These are phyloP conservation scores for Curvularia verruculosa DNA, from an alignment of 2,329 filamentous ascomycete species.

Conservation along the genomic window DNA sequence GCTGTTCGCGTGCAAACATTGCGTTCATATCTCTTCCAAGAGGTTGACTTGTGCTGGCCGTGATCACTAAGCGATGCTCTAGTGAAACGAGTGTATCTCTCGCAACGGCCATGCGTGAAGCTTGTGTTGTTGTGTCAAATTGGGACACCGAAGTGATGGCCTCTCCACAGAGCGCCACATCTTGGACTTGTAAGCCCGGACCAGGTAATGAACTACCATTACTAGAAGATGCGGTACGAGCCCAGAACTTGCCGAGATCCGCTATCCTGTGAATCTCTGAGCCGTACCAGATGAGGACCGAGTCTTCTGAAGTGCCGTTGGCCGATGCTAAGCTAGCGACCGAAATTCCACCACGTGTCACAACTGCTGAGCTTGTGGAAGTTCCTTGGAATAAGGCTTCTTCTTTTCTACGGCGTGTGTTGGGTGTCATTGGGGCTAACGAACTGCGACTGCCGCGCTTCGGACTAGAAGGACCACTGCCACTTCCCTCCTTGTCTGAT, in stretches of 20 bases:
- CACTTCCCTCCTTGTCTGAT: conserved; percentile 29
- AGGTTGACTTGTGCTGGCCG: conserved; percentile 44
- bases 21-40: conserved; percentile 39
- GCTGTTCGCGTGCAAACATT: conserved; percentile 36
- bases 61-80: conserved; percentile 54
- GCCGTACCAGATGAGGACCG: conserved; percentile 56
- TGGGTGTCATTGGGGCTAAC: conserved; percentile 59
- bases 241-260: conserved; percentile 54
- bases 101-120: conserved; percentile 52
- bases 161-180: conserved; percentile 51
- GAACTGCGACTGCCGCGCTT: conserved; percentile 45
- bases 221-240: conserved; percentile 47
- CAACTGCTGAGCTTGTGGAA: conserved; percentile 36
- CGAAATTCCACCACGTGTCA: conserved; percentile 53
- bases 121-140: conserved; percentile 49
- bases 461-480: conserved; percentile 32
- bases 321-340: conserved; percentile 42
- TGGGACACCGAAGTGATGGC: conserved; percentile 53
- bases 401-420: conserved; percentile 55
- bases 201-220: conserved; percentile 49
- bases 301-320: conserved; percentile 51
- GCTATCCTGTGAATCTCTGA: conserved; percentile 53
- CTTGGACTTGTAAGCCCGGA: conserved; percentile 51
- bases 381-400: conserved; percentile 54
- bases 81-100: conserved; percentile 53